Conservation (phyloP, 2,329 filamentous ascomycete species). For the Scedosporium boydii region DNA sequence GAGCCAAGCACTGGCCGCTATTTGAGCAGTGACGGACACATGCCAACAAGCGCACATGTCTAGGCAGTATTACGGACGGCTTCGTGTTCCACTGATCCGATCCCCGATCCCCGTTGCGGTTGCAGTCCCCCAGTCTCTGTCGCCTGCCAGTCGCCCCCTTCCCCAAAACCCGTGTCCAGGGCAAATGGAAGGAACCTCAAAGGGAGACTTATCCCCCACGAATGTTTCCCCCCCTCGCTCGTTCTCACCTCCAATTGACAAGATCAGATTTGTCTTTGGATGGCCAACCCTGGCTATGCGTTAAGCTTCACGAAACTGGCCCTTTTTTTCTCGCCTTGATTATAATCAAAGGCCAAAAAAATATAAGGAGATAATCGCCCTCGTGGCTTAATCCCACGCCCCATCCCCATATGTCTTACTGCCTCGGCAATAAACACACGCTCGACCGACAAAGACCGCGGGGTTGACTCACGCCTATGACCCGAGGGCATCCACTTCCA, state of each 20-base stretch:
- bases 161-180: not conserved
- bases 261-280: not conserved
- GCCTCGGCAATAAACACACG: not conserved
- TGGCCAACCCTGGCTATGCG: not conserved
- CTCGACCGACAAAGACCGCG: constrained; percentile 1
- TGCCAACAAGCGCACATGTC: not conserved
- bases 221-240: not conserved
- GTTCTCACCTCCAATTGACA: not conserved
- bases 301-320: not conserved
- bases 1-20: not conserved
- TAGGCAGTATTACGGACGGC: not conserved
- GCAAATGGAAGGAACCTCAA: not conserved
- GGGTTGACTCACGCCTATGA: constrained; percentile 2
- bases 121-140: not conserved
- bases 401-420: not conserved
- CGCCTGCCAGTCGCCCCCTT: not conserved
- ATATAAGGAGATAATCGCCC: not conserved
- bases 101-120: not conserved
- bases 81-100: constrained; percentile 5
- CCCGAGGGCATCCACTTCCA: constrained; percentile 2
- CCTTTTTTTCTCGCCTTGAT: not conserved
- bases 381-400: not conserved
- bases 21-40: not conserved
- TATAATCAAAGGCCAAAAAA: not conserved
- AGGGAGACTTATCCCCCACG: not conserved